phyloP scores from a whole-genome alignment of 257 asterid species.

The Paraleonurus japonicus region DNA sequence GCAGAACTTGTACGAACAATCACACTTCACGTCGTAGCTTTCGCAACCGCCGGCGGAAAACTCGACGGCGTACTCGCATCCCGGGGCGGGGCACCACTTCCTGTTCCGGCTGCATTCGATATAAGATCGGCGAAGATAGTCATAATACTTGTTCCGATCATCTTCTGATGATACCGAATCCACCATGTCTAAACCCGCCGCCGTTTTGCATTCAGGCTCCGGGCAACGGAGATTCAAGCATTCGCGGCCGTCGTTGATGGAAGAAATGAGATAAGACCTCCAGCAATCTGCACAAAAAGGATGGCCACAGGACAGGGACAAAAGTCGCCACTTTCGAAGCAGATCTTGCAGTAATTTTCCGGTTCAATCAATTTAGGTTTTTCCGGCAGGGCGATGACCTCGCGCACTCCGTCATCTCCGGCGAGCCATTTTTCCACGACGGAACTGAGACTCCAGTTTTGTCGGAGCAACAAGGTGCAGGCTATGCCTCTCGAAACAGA shows the following conservation, averaged over 20 bases:
- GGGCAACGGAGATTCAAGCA: constrained; percentile 41
- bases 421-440: constrained; percentile 49
- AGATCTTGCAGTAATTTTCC: constrained; percentile 9
- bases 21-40: constrained; percentile 34
- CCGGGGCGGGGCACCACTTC: constrained; percentile 47
- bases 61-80: constrained; percentile 34
- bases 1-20: constrained; percentile 34
- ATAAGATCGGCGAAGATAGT: constrained; percentile 28
- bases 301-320: constrained; percentile 31
- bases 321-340: constrained; percentile 9
- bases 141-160: constrained; percentile 16
- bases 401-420: constrained; percentile 28
- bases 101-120: constrained; percentile 14
- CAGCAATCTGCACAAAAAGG: constrained; percentile 27
- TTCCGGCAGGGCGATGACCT: constrained; percentile 16
- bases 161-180: neutral
- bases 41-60: neutral
- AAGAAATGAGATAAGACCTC: constrained; percentile 9
- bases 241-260: constrained; percentile 34
- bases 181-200: constrained; percentile 26
- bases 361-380: neutral
- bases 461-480: constrained; percentile 14
- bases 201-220: constrained; percentile 13
- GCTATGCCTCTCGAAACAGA: constrained; percentile 24
- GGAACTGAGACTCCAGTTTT: constrained; percentile 32